Conservation (phyloP, 371 early-diverging fungal species). For the Rhizopus delemar region DNA sequence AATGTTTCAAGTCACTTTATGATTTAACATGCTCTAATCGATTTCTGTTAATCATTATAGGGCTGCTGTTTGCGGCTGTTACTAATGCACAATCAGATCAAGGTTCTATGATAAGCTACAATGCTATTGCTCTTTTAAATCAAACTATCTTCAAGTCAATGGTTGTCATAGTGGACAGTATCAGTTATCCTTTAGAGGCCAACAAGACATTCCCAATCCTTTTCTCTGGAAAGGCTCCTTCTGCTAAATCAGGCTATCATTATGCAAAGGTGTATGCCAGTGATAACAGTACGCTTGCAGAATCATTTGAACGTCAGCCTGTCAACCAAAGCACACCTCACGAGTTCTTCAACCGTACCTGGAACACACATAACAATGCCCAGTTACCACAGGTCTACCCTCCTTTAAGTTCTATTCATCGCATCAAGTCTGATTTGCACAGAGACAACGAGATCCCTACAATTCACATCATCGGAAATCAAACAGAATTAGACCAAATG, state of each 20-base stretch:
- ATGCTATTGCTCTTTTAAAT: constrained; percentile 16
- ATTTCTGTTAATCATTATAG: not conserved
- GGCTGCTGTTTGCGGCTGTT: not conserved
- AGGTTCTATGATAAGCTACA: constrained; percentile 9
- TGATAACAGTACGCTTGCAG: not conserved
- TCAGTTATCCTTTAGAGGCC: constrained; percentile 3
- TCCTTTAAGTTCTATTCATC: constrained; percentile 22
- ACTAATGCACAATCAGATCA: not conserved
- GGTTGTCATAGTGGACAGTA: constrained; percentile 15
- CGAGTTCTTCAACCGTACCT: constrained; percentile 24
- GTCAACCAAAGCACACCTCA: constrained; percentile 7
- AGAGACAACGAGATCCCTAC: constrained; percentile 28
- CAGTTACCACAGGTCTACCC: constrained; percentile 8
- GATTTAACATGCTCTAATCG: too few species aligned
- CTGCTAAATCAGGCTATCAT: constrained; percentile 16
- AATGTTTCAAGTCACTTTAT: too few species aligned
- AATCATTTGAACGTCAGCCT: constrained; percentile 15
- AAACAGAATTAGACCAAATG: constrained; percentile 11
- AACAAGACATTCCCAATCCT: constrained; percentile 2
- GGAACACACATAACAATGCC: constrained; percentile 11
- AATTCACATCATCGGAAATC: constrained; percentile 20
- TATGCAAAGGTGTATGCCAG: constrained; percentile 11
- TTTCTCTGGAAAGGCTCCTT: constrained; percentile 20
- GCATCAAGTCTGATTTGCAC: constrained; percentile 22
- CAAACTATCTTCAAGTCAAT: constrained; percentile 3